Conservation (phyloP, 1,284 basidiomycete species). For the Ceratobasidium sp. region DNA sequence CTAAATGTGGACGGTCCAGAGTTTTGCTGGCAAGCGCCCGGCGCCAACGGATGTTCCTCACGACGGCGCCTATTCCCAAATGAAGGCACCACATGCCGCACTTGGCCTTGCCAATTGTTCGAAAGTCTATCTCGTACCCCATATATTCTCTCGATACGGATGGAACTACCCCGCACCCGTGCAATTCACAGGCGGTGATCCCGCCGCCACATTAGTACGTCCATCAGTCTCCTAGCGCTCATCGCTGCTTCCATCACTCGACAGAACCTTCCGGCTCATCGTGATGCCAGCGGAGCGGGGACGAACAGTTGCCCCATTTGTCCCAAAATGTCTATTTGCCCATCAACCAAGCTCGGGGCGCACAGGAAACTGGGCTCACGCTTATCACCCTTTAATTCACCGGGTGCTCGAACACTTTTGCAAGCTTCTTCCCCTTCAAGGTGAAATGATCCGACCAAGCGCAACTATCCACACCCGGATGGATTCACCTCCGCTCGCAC, state of each 20-base stretch:
- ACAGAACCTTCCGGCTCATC: too few species aligned
- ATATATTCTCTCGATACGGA: too few species aligned
- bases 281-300: neutral
- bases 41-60: neutral
- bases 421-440: neutral
- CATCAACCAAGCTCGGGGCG: neutral
- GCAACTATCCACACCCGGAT: neutral
- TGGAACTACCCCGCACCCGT: too few species aligned
- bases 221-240: too few species aligned
- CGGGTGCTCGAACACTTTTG: constrained; percentile 1
- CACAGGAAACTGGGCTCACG: neutral
- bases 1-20: constrained; percentile 7
- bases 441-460: constrained; percentile 3
- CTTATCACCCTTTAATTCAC: neutral
- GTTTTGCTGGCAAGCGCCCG: constrained; percentile 23
- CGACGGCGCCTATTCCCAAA: neutral
- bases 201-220: too few species aligned
- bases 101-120: too few species aligned
- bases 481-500: too few species aligned
- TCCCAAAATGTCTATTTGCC: constrained; percentile 6
- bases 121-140: too few species aligned
- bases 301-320: neutral
- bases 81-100: too few species aligned
- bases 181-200: too few species aligned
- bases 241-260: too few species aligned